Evolutionary conservation across 2,329 filamentous ascomycete genomes (phyloP), one percentile per base, ranked within the genome.

Genomic region (Delphinella strobiligena): DNA sequence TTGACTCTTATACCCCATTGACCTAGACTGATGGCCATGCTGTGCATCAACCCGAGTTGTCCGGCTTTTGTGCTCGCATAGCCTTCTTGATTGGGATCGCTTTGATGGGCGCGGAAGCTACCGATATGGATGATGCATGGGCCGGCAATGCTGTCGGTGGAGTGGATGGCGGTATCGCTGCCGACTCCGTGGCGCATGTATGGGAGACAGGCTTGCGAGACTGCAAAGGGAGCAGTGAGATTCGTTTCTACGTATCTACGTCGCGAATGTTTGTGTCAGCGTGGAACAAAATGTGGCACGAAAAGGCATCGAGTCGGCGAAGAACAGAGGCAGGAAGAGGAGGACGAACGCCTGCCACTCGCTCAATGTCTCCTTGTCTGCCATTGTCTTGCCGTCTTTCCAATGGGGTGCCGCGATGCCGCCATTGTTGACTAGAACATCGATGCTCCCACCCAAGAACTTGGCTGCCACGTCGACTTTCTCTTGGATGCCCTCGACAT

Each of bases 61-160:
- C 68, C 67, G 1, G 67, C 66, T 49, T 72, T 71, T 1, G 61
- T 62, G 0, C 65, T 52, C 5, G 63, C 64, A 41, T 71, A 71
- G 3, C 61, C 64, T 51, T 71, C 68, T 38, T 67, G 64, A 38
- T 68, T 58, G 1, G 60, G 50, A 48, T 71, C 68, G 32, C 62
- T 60, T 51, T 68, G 66, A 24, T 62, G 55, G 2, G 67, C 66
- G 18, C 67, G 61, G 31, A 68, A 71, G 2, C 62, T 67, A 4
- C 64, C 64, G 38, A 72, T 60, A 51, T 69, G 64, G 40, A 71
- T 60, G 47, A 66, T 50, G 29, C 51, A 55, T n/a, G 50, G 50
- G 1, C 53, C 52, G 2, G 48, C 47, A 16, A 46, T 43, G 14
- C 42, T 47, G 33, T 45, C 41, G 19, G 47, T 36, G 14, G 44